Conservation (phyloP, 768 basidiomycete genomes). For the Daedaleopsis nitida region DNA sequence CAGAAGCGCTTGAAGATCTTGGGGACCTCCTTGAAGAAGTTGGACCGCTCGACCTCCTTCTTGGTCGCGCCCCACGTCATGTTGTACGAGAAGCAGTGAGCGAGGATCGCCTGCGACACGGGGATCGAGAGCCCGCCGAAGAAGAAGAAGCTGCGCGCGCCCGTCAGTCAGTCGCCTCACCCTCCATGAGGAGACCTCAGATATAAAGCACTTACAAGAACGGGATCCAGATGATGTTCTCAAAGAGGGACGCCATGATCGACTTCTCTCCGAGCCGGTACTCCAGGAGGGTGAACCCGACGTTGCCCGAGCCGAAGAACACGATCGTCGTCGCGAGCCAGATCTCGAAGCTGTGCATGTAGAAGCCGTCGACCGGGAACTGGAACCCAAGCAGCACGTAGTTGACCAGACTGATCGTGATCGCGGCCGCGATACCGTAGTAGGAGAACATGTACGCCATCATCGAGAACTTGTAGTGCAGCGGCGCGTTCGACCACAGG, state of each 20-base stretch:
- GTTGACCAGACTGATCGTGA: slow-evolving; percentile 70
- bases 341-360: slow-evolving; percentile 80
- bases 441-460: slow-evolving; percentile 58
- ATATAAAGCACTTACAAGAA: slow-evolving; percentile 39
- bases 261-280: slow-evolving; percentile 60
- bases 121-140: slow-evolving; percentile 77
- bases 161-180: slow-evolving; percentile 1
- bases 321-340: slow-evolving; percentile 79
- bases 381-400: slow-evolving; percentile 74
- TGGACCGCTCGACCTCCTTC: slow-evolving; percentile 85
- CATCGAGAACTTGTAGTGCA: slow-evolving; percentile 57
- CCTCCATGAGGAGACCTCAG: background rate
- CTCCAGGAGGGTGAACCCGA: slow-evolving; percentile 72
- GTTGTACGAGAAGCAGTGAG: slow-evolving; percentile 76
- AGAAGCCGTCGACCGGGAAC: slow-evolving; percentile 73
- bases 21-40: slow-evolving; percentile 91
- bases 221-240: slow-evolving; percentile 41
- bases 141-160: slow-evolving; percentile 64
- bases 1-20: slow-evolving; percentile 82
- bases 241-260: slow-evolving; percentile 30
- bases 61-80: slow-evolving; percentile 79
- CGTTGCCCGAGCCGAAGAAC: slow-evolving; percentile 72
- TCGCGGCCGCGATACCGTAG: slow-evolving; percentile 64
- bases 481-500: slow-evolving; percentile 62
- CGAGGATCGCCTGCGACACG: slow-evolving; percentile 61